Conservation (phyloP, 2,329 filamentous ascomycete species). For the Microthyrium microscopicum region DNA sequence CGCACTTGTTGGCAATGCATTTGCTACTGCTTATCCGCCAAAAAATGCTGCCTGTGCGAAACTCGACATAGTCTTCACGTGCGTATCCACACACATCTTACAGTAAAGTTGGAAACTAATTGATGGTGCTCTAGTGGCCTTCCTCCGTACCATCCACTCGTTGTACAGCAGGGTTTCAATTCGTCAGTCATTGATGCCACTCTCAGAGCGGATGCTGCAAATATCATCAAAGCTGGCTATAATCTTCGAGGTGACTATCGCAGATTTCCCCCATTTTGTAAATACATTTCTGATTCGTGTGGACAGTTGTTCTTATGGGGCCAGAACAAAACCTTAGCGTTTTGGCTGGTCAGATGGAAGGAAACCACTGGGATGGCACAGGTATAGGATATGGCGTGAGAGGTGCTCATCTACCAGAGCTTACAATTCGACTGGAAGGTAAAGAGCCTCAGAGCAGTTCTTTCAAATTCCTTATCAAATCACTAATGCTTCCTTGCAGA, state of each 20-base stretch:
- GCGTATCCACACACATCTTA: no score
- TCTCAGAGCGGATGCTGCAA: not conserved
- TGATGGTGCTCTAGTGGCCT: no score
- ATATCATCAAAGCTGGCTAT: not conserved
- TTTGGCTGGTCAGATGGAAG: not conserved
- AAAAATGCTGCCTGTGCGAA: no score
- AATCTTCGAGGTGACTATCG: no score
- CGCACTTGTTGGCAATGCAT: no score
- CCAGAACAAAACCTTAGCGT: not conserved
- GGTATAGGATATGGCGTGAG: slow-evolving; percentile 1
- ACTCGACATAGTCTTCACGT: no score
- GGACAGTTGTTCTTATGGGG: slow-evolving; percentile 2
- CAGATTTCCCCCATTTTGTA: no score
- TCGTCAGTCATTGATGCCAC: not conserved
- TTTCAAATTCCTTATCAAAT: no score
- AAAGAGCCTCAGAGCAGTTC: not conserved
- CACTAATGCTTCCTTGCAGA: no score
- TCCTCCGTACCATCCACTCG: not conserved
- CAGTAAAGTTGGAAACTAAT: no score
- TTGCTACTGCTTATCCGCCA: no score
- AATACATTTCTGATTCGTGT: no score
- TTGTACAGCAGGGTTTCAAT: not conserved
- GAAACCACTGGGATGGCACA: slow-evolving; percentile 1
- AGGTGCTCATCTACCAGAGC: not conserved
- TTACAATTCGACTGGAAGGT: not conserved